Base-by-base conservation (phyloP, 2,329 filamentous ascomycete genomes). In the Diaporthe vexans region DNA sequence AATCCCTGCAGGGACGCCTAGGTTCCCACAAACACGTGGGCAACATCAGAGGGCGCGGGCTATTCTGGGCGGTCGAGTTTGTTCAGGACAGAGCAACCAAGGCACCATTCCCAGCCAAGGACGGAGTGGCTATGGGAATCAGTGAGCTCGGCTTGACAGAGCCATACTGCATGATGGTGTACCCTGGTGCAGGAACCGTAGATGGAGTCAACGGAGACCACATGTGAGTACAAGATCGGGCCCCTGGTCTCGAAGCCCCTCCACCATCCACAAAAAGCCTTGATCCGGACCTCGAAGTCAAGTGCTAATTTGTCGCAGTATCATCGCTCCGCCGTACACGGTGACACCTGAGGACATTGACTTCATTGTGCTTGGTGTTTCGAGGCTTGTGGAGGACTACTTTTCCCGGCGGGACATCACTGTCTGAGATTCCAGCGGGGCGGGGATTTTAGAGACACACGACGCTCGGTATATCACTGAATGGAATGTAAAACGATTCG, bases 321-420 rank as follows among this genome's bases (percentile, higher is more conserved):
- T 95, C 35, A 78, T 95, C 15, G 89, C 92, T 1, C 94, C 94
- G 7, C 88, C 93, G 0, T 94, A 91, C 82, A 94, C 89, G 58
- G 86, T 92, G 29, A 90, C 87, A 0, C 82, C 83, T 57, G 84
- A 85, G 10, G 90, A 93, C 26, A 83, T 94, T 69, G 85, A 89
- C 71, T 80, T 82, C 46, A 88, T 93, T 65, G 90, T 90, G 2
- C 83, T 87, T 24, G 85, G 83, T 0, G 83, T 90, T 3, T 82
- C 81, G 5, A 82, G 79, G n/a, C 86, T 93, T 24, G 81, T 94
- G 29, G 80, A 84, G 19, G 87, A 89, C 58, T 87, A 85, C 35
- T 88, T 90, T 74, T 35, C 68, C 5, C 29, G 19, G 33, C 26
- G 17, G 13, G 8, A 10, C 15, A 13, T 19, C 33, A 43, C 17